Evolutionary conservation across 1,139 yeast species (phyloP).

Genomic region (Debaryomycetaceae sp.): DNA sequence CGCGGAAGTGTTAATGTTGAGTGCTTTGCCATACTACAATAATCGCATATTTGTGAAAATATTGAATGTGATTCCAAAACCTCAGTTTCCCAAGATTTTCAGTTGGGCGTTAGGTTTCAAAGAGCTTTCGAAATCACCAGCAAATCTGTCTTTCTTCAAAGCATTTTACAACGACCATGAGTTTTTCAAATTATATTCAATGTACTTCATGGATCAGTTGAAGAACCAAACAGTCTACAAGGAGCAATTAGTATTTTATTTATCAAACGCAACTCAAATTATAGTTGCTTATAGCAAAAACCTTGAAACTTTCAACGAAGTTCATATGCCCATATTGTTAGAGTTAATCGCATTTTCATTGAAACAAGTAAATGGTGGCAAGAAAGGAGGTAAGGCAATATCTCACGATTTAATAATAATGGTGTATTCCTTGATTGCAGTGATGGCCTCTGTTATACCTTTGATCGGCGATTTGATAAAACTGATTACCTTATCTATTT

Average conservation of each 20-base stretch:
- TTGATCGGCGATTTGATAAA: conserved; percentile 58
- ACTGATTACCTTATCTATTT: conserved; percentile 70
- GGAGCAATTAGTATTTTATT: conserved; percentile 73
- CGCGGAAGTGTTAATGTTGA: conserved; percentile 65
- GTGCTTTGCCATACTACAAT: conserved; percentile 75
- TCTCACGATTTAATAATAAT: conserved; percentile 72
- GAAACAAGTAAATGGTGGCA: conserved; percentile 20
- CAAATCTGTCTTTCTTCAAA: conserved; percentile 66
- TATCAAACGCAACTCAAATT: conserved; percentile 67
- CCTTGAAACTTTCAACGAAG: conserved; percentile 24
- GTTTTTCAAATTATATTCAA: conserved; percentile 62
- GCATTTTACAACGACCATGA: conserved; percentile 65
- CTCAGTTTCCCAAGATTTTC: conserved; percentile 72
- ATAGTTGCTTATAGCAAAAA: conserved; percentile 38
- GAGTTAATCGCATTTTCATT: conserved; percentile 51
- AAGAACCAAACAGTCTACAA: conserved; percentile 59
- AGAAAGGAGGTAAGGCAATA: conserved; percentile 24
- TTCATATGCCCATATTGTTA: conserved; percentile 50
- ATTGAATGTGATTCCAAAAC: conserved; percentile 60
- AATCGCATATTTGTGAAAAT: conserved; percentile 71
- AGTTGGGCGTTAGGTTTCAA: conserved; percentile 69
- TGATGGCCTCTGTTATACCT: conserved; percentile 69
- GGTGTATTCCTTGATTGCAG: conserved; percentile 78
- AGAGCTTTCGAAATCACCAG: conserved; percentile 60
- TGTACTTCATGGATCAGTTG: conserved; percentile 54